Evolutionary conservation across 768 basidiomycete genomes (phyloP), one percentile per base, ranked within the genome.

Genomic region (Galerina marginata): DNA sequence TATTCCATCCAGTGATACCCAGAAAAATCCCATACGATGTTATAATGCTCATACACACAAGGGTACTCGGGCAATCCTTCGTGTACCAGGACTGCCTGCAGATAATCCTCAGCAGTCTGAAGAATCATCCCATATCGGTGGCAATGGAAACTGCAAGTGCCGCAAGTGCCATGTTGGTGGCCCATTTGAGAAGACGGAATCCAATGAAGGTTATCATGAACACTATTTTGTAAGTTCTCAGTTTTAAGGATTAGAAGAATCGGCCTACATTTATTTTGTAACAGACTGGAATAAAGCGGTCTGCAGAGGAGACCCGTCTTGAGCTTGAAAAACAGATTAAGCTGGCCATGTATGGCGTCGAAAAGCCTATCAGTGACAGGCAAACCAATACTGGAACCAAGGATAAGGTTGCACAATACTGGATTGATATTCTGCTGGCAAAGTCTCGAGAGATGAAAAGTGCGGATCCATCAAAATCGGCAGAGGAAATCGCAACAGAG

Each of bases 41-140:
- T 60, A 36, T n/a, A 58, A 62, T 50, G 52, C 59, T 7, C 37
- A 40, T 38, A 53, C 50, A 3, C 26, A 25, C 2, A 15, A 11
- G 25, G 38, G 36, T 7, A 54, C 48, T 48, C 33, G 48, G 15
- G 37, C 52, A 2, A 56, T 62, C 14, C 43, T 61, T 4, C 58
- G 59, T 48, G 61, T 60, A 0, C 56, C 71, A 4, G n/a, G 54
- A 26, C 12, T 67, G 0, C 71, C 68, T 0, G 74, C 72, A 0
- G 74, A 77, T 49, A 79, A 78, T 54, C 78, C 72, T 0, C 72
- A 72, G 63, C 75, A 78, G 47, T 65, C 69, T 0, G 72, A 76
- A 29, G 66, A 65, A 10, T 68, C 70, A 6, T 72, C 69, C 1
- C 79, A 81, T 20, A 75, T 73, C 16, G 79, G 79, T 0, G 56